Base-by-base conservation (phyloP, 2,329 filamentous ascomycete genomes). In the Dryadomyces quercus-mongolicae region DNA sequence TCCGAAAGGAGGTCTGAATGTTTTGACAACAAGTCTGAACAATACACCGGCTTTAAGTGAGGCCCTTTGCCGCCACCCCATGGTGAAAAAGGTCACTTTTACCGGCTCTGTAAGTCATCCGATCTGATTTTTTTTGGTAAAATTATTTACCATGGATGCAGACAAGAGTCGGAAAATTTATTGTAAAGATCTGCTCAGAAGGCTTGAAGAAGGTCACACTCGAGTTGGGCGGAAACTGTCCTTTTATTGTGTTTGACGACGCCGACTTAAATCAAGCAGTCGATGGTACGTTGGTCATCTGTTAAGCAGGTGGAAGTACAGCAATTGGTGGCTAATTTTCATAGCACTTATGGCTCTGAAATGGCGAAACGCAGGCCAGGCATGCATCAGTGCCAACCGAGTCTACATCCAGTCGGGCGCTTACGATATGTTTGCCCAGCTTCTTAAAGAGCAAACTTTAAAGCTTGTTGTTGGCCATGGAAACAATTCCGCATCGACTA, bases 161-260 rank as follows among this genome's bases (percentile, higher is more conserved):
- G 6, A 87, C 86, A 0, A 67, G 71, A 0, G 79, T 89, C 0
- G 87, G 87, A 2, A 77, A 80, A 40, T 81, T 85, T 58, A 75
- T 89, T 42, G 81, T 82, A 1, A 69, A 73, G 2, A 73, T 76
- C 13, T 82, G 81, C 4, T 82, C 83, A 13, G 77, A 78, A 61
- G 72, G 79, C 61, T 70, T 86, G 53, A 88, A 88, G 69, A 84
- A 84, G 1, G 74, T 81, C n/a, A 70, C 86, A 1, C 76, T 88
- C 65, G 85, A 88, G 65, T 72, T 88, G 0, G 85, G 85, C 0
- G 85, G 85, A 8, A 88, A 88, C 65, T 81, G 81, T 2, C 78
- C 77, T 1, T 78, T 82, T 5, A 75, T 88, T 51, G 77, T 87
- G 1, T 74, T 84, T 54, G 80, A 84, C 49, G 84, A 87, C 62